Percentiles rank a stretch among this genome's conserved stretches.
Evolutionary conservation across 2,329 filamentous ascomycete species (phyloP).

Genomic region (Ophiostoma australiae): DNA sequence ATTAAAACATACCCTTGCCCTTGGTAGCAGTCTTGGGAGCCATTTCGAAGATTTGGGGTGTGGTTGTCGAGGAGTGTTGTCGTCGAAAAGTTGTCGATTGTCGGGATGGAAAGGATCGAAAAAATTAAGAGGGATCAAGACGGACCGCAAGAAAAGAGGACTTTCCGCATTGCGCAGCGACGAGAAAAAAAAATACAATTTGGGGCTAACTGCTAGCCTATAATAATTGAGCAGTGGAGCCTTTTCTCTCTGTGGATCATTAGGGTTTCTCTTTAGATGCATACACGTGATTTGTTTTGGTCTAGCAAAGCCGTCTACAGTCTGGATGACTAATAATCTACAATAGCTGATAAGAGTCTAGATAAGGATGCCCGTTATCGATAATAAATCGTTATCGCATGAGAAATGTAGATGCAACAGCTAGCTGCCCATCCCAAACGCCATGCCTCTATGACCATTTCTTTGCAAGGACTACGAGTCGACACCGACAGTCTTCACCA

Average conservation of each 20-base stretch:
- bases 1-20: constrained; percentile 37
- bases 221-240: neutral
- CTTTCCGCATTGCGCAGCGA: constrained; percentile 11
- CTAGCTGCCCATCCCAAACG: neutral
- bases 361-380: neutral
- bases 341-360: neutral
- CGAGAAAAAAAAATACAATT: constrained; percentile 9
- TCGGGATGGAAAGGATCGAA: constrained; percentile 1
- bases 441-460: neutral
- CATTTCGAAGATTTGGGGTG: constrained; percentile 34
- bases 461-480: neutral
- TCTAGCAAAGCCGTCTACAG: neutral
- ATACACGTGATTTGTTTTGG: neutral
- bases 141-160: neutral
- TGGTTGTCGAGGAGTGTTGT: constrained; percentile 23
- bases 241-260: neutral
- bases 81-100: constrained; percentile 18
- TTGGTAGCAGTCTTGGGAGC: constrained; percentile 38
- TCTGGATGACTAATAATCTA: neutral
- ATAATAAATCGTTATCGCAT: neutral
- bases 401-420: neutral
- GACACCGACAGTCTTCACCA: constrained; percentile 30
- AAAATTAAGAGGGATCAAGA: constrained; percentile 1
- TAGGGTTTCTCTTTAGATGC: neutral
- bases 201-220: neutral